Evolutionary conservation across 2,329 filamentous ascomycete species (phyloP), one percentile per base, ranked within the genome.

Genomic region (Acephala macrosclerotiorum): DNA sequence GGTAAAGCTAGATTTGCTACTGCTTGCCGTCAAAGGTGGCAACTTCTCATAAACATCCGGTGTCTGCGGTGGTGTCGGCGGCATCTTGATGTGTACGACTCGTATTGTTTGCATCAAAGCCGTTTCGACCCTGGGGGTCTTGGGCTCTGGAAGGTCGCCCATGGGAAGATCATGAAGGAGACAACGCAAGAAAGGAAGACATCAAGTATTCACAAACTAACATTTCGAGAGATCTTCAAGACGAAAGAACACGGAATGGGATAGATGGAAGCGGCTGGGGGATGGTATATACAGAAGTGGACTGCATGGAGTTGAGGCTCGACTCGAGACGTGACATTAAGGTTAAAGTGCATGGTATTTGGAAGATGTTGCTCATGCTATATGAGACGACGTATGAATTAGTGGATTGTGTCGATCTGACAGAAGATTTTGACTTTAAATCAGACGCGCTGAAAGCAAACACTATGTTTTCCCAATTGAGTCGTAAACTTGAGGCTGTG

Each of bases 251-350:
- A 53, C 49, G 22, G 49, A 53, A 53, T 16, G 49, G 25, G 14
- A 18, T 18, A 20, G 25, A 53, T 53, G 49, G n/a, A 29, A 53
- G 49, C 49, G 49, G 49, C 49, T 53, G 49, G 25, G 26, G 29
- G 18, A 53, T 53, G 49, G 4, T 53, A 53, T 53, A 53, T 53
- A 26, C 25, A 53, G 49, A 29, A 53, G 4, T 33, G 26, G 12
- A 33, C 25, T 26, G 26, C 49, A 53, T 29, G 49, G 49, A 33
- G 49, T 29, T 53, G 49, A 53, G 49, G 49, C 49, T 53, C 49
- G 49, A 53, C 49, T 53, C 26, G 49, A 53, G 49, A 53, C 49
- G 49, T 33, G 49, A 53, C 49, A 53, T 53, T 53, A 33, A 33
- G 49, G 49, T 26, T 53, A 53, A 53, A 53, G 22, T 53, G 49